These are phyloP conservation scores for Corchorus capsularis DNA, from an alignment of 345 rosid genomes.

Conservation along the genomic window DNA sequence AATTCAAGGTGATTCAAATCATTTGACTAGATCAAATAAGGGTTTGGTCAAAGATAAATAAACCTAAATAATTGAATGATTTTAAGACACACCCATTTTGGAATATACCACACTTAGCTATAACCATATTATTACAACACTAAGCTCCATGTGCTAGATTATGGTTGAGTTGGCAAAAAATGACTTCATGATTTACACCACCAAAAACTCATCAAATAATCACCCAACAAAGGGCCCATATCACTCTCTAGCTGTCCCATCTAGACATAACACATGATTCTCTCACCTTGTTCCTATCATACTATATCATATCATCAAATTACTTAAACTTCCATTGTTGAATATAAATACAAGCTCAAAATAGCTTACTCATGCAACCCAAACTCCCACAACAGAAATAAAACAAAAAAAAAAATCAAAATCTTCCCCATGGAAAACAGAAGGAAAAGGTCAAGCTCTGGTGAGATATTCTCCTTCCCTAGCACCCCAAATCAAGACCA, in stretches of 20 bases:
- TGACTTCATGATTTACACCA: constrained; percentile 8
- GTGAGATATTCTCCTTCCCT: constrained; percentile 47
- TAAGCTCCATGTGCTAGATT: constrained; percentile 16
- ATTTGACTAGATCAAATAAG: background rate
- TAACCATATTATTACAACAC: constrained; percentile 3
- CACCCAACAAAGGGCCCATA: constrained; percentile 18
- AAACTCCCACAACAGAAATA: background rate
- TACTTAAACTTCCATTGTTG: background rate
- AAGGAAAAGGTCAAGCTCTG: constrained; percentile 17
- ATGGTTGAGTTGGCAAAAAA: constrained; percentile 15
- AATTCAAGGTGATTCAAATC: background rate
- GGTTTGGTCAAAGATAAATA: background rate
- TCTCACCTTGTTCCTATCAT: constrained; percentile 13
- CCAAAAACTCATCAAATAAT: background rate
- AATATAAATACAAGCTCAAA: background rate
- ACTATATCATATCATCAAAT: background rate
- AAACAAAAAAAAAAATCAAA: too few relatives aligned
- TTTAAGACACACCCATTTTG: background rate
- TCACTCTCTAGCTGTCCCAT: constrained; percentile 16
- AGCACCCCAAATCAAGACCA: constrained; percentile 37
- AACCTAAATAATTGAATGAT: background rate
- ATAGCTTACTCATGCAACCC: background rate
- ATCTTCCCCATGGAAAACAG: constrained; percentile 2
- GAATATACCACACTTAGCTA: background rate
- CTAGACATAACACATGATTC: constrained; percentile 16